Evolutionary conservation across 2,329 filamentous ascomycete genomes (phyloP).

Genomic region (Blastomyces percursus): DNA sequence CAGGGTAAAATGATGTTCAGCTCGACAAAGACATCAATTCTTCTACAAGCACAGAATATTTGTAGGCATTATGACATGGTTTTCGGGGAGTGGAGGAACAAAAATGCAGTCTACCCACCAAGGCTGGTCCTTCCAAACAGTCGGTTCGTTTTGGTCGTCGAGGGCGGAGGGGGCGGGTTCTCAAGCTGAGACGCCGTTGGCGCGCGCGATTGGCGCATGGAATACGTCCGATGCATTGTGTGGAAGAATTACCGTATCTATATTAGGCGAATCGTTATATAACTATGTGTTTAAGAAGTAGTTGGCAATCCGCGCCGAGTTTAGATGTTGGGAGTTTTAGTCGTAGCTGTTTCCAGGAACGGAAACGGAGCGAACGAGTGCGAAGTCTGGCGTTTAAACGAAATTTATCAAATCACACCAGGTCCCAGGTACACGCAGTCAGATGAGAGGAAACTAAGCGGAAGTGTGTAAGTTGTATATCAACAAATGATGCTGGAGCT

Average conservation of each 20-base stretch:
- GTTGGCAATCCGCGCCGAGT: background rate
- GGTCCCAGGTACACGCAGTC: background rate
- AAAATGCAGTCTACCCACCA: slow-evolving; percentile 50
- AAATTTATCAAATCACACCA: background rate
- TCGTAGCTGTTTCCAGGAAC: background rate
- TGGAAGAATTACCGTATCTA: background rate
- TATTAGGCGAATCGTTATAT: background rate
- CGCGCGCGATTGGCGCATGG: slow-evolving; percentile 93
- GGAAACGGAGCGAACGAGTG: background rate
- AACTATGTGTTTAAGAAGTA: background rate
- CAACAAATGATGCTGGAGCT: background rate
- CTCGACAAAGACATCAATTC: background rate
- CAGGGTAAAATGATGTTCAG: background rate
- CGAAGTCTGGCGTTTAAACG: too few relatives aligned
- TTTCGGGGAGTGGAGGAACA: background rate
- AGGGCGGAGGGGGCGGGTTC: slow-evolving; percentile 86
- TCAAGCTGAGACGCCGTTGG: slow-evolving; percentile 84
- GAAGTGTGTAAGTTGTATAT: background rate
- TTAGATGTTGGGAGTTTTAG: background rate
- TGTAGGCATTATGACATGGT: slow-evolving; percentile 8
- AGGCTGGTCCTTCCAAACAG: slow-evolving; percentile 80
- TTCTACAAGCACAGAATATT: background rate
- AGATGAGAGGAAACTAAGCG: background rate
- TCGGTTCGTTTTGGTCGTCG: slow-evolving; percentile 79
- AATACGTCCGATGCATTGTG: slow-evolving; percentile 94